Conservation (phyloP, 768 basidiomycete genomes). For the Tephrocybe sp. region DNA sequence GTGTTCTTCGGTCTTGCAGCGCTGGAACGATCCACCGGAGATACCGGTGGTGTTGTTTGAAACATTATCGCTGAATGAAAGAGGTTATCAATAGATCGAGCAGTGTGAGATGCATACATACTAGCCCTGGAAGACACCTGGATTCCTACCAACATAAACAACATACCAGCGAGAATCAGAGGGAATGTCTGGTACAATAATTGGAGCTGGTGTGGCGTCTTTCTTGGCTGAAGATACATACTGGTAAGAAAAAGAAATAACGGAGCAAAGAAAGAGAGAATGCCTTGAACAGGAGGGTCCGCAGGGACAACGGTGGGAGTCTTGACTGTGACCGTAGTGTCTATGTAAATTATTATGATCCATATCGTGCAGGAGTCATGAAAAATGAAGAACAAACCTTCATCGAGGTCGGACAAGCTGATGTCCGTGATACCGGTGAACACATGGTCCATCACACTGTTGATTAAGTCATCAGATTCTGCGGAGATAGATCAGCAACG, state of each 20-base stretch:
- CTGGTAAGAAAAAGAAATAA: too few species aligned
- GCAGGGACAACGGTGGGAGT: too few species aligned
- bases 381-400: too few species aligned
- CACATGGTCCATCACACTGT: not conserved
- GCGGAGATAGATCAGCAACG: not conserved
- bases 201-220: too few species aligned
- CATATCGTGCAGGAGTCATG: too few species aligned
- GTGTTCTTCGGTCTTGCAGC: not conserved
- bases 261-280: too few species aligned
- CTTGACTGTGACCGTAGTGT: not conserved
- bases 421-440: not conserved
- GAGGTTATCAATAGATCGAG: not conserved
- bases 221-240: too few species aligned
- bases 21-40: not conserved
- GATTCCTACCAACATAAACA: not conserved
- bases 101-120: not conserved
- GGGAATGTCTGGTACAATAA: not conserved
- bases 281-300: too few species aligned
- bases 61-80: not conserved
- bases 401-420: too few species aligned
- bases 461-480: not conserved
- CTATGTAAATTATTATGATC: too few species aligned
- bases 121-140: not conserved
- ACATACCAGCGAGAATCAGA: not conserved
- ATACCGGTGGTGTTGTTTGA: not conserved